Base-by-base conservation (phyloP, 805 yeast species). In the Ogataea henricii region DNA sequence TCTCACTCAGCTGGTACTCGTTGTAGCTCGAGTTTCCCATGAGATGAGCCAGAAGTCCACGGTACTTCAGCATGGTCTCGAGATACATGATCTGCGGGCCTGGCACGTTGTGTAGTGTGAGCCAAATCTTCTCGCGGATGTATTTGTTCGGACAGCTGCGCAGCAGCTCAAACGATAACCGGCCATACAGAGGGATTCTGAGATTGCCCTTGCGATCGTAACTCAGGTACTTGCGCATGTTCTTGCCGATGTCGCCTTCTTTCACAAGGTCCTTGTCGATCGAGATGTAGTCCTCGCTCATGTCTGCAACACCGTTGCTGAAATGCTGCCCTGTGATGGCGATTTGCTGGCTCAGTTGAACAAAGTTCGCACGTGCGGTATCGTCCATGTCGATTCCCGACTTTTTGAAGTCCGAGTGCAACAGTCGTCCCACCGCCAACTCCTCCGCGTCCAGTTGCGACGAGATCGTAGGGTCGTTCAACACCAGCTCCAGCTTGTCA, bases 301-400 rank as follows among this genome's bases (percentile, higher is more conserved):
- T 53, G 10, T 62, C 66, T 6, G 62, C 59, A 53, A 83, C 60
- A 49, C 79, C 73, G 63, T 76, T 78, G 53, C 77, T 73, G 65
- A 90, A 91, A 21, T 82, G 80, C 52, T 94, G 92, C 0, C 97
- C 97, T 16, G 82, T 69, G 6, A 85, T 67, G 1, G 96, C 86
- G 18, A 94, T 89, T 50, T 83, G 79, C 53, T 87, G 94, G 1
- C 96, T 87, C 33, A 89, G 67, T 17, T 79, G 76, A 26, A 94
- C 89, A 63, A 92, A 94, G 52, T 80, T 77, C 12, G 78, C 73
- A 49, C 92, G 74, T 1, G 85, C 77, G 20, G 72, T 68, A 18
- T 74, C 79, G 54, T 80, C 83, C 84, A 90, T 83, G 59, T 84
- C 85, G 26, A 91, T 87, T 0, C 98, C 99, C 0, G 96, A 88